Evolutionary conservation across 345 rosid genomes (phyloP).

Genomic region (Brassica rapa): DNA sequence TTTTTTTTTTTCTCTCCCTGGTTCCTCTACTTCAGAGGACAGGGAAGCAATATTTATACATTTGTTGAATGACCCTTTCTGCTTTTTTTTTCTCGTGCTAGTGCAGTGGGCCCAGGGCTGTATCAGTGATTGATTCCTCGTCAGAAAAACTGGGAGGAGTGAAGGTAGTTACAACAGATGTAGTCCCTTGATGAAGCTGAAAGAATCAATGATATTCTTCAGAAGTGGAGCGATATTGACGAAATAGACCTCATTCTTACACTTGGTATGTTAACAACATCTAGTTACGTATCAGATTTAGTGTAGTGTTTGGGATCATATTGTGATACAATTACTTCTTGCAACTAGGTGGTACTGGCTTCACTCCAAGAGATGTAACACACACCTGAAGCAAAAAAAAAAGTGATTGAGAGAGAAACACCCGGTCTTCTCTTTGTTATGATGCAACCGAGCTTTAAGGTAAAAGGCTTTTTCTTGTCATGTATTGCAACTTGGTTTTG

Average conservation of each 20-base stretch:
- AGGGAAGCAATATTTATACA: no score
- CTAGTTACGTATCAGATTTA: not conserved
- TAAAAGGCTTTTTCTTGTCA: slow-evolving; percentile 16
- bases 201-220: slow-evolving; percentile 65
- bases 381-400: slow-evolving; percentile 65
- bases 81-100: not conserved
- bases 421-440: slow-evolving; percentile 81
- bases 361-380: slow-evolving; percentile 62
- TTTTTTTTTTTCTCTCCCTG: no score
- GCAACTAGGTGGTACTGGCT: slow-evolving; percentile 86
- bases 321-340: slow-evolving; percentile 17
- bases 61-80: slow-evolving; percentile 12
- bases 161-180: slow-evolving; percentile 67
- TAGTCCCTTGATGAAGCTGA: slow-evolving; percentile 62
- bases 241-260: slow-evolving; percentile 83
- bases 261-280: slow-evolving; percentile 54
- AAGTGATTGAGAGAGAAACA: slow-evolving; percentile 79
- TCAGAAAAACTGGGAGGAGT: slow-evolving; percentile 88
- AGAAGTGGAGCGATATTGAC: slow-evolving; percentile 76
- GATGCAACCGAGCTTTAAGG: slow-evolving; percentile 98
- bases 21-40: not conserved
- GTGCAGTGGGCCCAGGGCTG: slow-evolving; percentile 86
- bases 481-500: not conserved
- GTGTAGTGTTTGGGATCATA: not conserved
- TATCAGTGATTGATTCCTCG: slow-evolving; percentile 67